Evolutionary conservation across 1,284 basidiomycete genomes (phyloP), one percentile per base, ranked within the genome.

Genomic region (Cutaneotrichosporon dermatis): DNA sequence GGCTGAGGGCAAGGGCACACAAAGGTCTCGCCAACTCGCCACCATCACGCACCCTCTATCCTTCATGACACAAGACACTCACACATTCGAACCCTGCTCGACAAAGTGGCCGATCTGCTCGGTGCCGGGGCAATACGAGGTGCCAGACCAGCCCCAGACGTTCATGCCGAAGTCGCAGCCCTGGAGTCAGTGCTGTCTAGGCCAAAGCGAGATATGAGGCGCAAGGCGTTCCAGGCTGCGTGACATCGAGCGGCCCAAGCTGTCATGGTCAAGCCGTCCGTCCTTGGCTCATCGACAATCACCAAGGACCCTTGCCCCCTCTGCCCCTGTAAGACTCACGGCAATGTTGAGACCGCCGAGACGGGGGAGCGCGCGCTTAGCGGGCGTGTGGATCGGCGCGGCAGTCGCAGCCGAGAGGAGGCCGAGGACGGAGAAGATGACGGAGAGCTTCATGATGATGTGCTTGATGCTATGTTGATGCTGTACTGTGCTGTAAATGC

Each of bases 91-190:
- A 34, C 76, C 75, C 33, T 70, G 60, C 10, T 60, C 56, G 53
- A 69, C 80, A 63, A 85, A 85, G 67, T 85, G 84, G 42, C 75
- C 65, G 81, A 85, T 84, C 70, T 85, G 84, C 8, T 81, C 80
- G 10, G 74, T 74, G 52, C 81, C 81, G 54, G 74, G 62, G 74
- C 82, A 82, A 54, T 68, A 66, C 53, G 54, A 55, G 49, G 58
- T 59, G 57, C 66, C 65, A 11, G 66, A 55, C 25, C 44, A 51
- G 34, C 71, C 71, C 48, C 67, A 61, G 56, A 65, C 66, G 51
- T 56, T 60, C 56, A 69, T 68, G 42, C 70, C 72, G 57, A 71
- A 73, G 49, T 73, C 72, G 60, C 68, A 72, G 45, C 72, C 72
- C 70, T 72, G 56, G 15, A 36, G 33, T 16, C n/a, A 34, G 42